Percentiles rank a stretch among this genome's conserved stretches.
These are phyloP conservation scores for Pittosporum tobira DNA, from an alignment of 129 eudicot genomes.

Conservation along the genomic window DNA sequence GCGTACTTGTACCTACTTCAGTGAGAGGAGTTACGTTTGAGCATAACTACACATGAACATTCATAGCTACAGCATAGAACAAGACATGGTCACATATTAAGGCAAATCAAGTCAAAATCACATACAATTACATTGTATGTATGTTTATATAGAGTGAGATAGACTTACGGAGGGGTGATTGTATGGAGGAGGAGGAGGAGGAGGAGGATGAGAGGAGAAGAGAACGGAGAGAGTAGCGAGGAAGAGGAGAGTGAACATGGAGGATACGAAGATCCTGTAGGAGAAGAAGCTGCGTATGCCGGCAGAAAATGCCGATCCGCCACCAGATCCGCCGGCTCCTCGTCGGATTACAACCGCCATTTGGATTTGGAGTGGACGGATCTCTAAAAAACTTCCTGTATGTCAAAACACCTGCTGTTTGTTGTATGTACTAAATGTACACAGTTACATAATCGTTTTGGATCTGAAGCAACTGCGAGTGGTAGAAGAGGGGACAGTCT, in stretches of 20 bases:
- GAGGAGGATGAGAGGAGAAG: conserved; percentile 48
- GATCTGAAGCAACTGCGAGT: too few relatives aligned
- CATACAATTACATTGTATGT: too few relatives aligned
- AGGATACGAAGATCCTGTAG: conserved; percentile 71
- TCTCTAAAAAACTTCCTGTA: conserved; percentile 5
- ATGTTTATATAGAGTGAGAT: neutral
- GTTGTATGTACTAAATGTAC: too few relatives aligned
- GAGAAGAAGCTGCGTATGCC: conserved; percentile 47
- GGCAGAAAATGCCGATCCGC: conserved; percentile 39
- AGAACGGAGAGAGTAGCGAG: conserved; percentile 62
- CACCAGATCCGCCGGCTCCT: conserved; percentile 44
- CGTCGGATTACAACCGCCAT: conserved; percentile 65
- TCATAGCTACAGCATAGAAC: too few relatives aligned
- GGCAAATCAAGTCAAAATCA: too few relatives aligned
- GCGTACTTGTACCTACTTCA: too few relatives aligned
- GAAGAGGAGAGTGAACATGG: conserved; percentile 62
- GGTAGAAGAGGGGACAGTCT: too few relatives aligned
- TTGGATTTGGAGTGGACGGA: conserved; percentile 11
- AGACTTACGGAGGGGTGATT: conserved; percentile 31
- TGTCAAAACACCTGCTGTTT: neutral
- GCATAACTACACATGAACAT: too few relatives aligned
- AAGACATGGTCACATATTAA: too few relatives aligned
- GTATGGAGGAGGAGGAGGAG: conserved; percentile 11
- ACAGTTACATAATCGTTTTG: too few relatives aligned
- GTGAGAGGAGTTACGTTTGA: too few relatives aligned